phyloP scores from a whole-genome alignment of 1,139 yeast species.

The Pichia sp. region DNA sequence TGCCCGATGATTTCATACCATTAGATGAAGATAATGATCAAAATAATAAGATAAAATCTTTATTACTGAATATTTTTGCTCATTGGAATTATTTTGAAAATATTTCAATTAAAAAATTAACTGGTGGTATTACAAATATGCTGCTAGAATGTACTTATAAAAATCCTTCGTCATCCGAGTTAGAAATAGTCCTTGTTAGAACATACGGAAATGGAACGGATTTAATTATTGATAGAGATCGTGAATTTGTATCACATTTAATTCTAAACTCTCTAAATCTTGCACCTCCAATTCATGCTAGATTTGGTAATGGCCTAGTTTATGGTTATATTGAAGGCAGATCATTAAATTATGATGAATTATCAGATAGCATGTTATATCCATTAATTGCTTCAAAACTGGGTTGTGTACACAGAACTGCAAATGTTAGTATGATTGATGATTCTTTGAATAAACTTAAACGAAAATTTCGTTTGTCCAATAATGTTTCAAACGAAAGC shows the following conservation, averaged over 20 bases:
- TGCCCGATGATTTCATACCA: slow-evolving; percentile 27
- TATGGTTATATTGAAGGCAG: slow-evolving; percentile 68
- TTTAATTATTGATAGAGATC: slow-evolving; percentile 65
- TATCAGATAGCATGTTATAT: slow-evolving; percentile 42
- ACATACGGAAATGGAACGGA: slow-evolving; percentile 75
- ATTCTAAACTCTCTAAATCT: slow-evolving; percentile 53
- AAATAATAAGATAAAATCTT: slow-evolving; percentile 17
- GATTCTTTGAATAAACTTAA: slow-evolving; percentile 42
- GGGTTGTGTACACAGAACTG: slow-evolving; percentile 63
- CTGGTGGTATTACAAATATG: slow-evolving; percentile 81
- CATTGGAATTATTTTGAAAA: slow-evolving; percentile 23
- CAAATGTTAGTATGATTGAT: slow-evolving; percentile 42
- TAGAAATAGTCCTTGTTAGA: slow-evolving; percentile 50
- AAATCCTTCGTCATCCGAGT: background rate
- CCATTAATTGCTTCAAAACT: slow-evolving; percentile 60
- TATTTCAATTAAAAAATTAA: slow-evolving; percentile 36
- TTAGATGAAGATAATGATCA: slow-evolving; percentile 18
- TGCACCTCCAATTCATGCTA: slow-evolving; percentile 65
- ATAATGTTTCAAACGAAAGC: slow-evolving; percentile 15
- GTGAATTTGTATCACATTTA: slow-evolving; percentile 69
- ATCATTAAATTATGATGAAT: slow-evolving; percentile 51
- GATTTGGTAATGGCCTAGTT: slow-evolving; percentile 68
- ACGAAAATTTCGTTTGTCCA: slow-evolving; percentile 28
- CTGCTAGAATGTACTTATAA: slow-evolving; percentile 42
- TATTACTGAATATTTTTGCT: slow-evolving; percentile 26